Evolutionary conservation across 257 asterid genomes (phyloP).

Genomic region (Nicotiana otophora): DNA sequence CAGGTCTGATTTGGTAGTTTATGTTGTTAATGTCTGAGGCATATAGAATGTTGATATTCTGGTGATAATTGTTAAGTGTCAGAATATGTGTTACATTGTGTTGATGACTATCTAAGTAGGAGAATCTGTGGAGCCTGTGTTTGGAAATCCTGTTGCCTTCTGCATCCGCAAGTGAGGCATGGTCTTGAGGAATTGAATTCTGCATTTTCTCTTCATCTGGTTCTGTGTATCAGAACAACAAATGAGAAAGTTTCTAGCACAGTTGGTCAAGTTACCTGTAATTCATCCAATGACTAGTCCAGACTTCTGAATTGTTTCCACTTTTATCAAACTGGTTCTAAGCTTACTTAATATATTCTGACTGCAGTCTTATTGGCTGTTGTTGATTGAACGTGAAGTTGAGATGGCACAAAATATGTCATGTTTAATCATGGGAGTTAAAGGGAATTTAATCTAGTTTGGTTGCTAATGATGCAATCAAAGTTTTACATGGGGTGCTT

Average conservation of each 20-base stretch:
- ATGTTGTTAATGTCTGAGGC: not conserved
- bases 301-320: not conserved
- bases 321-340: not conserved
- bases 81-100: not conserved
- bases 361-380: not conserved
- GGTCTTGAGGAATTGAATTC: not conserved
- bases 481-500: not conserved
- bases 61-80: not conserved
- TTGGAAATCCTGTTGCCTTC: not conserved
- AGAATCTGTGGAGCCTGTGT: not conserved
- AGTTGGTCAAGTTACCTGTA: not conserved
- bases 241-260: not conserved
- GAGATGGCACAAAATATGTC: not conserved
- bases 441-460: not conserved
- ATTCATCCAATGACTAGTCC: not conserved
- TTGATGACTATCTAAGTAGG: not conserved
- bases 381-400: not conserved
- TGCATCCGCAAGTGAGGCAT: not conserved
- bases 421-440: not conserved
- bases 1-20: slow-evolving; percentile 42
- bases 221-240: not conserved
- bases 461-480: not conserved
- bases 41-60: not conserved
- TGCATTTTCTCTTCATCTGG: not conserved
- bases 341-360: not conserved